Conservation (phyloP, 495 filamentous ascomycete species). For the Penicillium canariense region DNA sequence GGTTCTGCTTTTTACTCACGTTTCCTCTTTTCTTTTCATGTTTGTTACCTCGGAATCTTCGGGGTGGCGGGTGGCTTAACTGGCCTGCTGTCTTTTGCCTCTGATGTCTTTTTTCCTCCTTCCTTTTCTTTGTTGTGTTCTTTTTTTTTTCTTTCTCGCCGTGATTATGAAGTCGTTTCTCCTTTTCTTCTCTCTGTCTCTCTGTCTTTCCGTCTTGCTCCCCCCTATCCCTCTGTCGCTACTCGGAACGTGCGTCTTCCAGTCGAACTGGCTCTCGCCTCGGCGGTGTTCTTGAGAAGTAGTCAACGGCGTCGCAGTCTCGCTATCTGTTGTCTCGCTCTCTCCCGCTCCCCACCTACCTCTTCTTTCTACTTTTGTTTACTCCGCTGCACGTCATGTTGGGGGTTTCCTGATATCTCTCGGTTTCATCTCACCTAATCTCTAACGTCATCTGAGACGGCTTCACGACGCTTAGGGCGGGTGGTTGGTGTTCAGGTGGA, state of each 20-base stretch:
- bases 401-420: conserved; percentile 26
- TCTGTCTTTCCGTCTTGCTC: conserved; percentile 17
- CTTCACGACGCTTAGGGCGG: conserved; percentile 30
- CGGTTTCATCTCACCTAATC: conserved; percentile 35
- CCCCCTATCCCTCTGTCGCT: conserved; percentile 18
- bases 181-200: conserved; percentile 19
- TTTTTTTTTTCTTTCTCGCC: conserved; percentile 23
- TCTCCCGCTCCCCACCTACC: conserved; percentile 4
- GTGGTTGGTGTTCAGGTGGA: conserved; percentile 36
- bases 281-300: conserved; percentile 18
- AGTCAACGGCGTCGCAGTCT: conserved; percentile 24
- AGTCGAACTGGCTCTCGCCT: conserved; percentile 16
- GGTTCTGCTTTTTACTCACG: conserved; percentile 27
- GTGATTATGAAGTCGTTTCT: conserved; percentile 13
- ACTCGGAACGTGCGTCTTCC: conserved; percentile 14
- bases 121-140: conserved; percentile 5
- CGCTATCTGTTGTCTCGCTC: conserved; percentile 3
- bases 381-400: conserved; percentile 16
- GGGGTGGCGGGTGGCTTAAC: conserved; percentile 30
- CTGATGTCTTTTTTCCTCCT: neutral
- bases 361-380: conserved; percentile 12
- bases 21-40: conserved; percentile 15
- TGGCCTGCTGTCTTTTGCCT: conserved; percentile 26
- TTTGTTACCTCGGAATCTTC: conserved; percentile 44
- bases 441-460: conserved; percentile 31